phyloP scores from a whole-genome alignment of 768 basidiomycete genomes.

The Pleurotus citrinopileatus region DNA sequence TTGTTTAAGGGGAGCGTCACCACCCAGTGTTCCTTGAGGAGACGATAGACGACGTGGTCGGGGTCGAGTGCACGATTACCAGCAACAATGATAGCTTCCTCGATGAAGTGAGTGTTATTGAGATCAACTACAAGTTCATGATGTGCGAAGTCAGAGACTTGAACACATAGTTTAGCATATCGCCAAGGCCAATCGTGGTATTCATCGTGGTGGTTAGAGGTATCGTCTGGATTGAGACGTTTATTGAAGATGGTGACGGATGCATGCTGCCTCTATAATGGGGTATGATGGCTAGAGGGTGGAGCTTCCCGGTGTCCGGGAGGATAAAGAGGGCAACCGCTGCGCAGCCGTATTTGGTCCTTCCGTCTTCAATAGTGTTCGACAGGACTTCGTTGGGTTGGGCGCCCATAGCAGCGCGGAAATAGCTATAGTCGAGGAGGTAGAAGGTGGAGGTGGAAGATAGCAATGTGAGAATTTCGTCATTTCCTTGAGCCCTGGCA shows the following conservation, averaged over 20 bases:
- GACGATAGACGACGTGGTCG: constrained; percentile 21
- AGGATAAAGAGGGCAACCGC: constrained; percentile 26
- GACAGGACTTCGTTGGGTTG: constrained; percentile 12
- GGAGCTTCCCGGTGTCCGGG: constrained; percentile 21
- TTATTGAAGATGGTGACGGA: constrained; percentile 28
- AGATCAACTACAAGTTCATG: constrained; percentile 27
- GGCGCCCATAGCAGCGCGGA: constrained; percentile 18
- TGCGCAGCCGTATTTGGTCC: constrained; percentile 21
- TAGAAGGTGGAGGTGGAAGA: constrained; percentile 15
- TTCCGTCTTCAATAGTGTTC: constrained; percentile 8
- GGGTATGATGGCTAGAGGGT: constrained; percentile 25
- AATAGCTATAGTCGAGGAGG: constrained; percentile 24
- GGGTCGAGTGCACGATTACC: constrained; percentile 22
- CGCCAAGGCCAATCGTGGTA: constrained; percentile 29
- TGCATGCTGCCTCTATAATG: constrained; percentile 26
- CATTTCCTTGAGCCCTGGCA: constrained; percentile 14
- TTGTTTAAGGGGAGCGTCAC: constrained; percentile 26
- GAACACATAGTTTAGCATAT: constrained; percentile 27
- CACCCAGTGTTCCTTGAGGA: constrained; percentile 26
- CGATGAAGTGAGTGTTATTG: constrained; percentile 27
- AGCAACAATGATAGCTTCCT: constrained; percentile 27
- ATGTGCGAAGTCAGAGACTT: constrained; percentile 25
- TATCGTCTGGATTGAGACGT: constrained; percentile 13
- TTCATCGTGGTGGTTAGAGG: constrained; percentile 12
- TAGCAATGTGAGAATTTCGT: constrained; percentile 15